phyloP scores from a whole-genome alignment of 2,329 filamentous ascomycete genomes.

The Alternaria solani region DNA sequence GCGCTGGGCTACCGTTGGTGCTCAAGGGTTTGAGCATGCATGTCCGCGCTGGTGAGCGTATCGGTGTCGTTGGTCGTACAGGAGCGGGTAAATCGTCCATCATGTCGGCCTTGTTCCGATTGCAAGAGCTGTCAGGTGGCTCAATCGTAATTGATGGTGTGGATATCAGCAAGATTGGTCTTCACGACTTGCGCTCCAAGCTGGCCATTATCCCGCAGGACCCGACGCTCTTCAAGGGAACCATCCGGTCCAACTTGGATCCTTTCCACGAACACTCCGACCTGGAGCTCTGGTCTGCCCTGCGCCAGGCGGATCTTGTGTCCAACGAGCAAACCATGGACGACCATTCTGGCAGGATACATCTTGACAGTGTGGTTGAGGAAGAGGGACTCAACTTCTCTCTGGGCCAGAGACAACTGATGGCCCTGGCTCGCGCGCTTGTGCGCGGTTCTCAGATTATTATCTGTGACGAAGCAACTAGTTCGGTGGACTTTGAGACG shows the following conservation, averaged over 20 bases:
- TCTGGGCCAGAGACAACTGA: constrained; percentile 75
- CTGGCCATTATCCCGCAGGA: constrained; percentile 87
- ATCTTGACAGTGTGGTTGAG: constrained; percentile 85
- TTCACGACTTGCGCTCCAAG: constrained; percentile 77
- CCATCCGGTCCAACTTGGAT: constrained; percentile 80
- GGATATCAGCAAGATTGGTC: constrained; percentile 73
- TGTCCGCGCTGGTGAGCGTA: constrained; percentile 76
- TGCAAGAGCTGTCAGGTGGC: constrained; percentile 61
- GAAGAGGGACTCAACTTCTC: constrained; percentile 97
- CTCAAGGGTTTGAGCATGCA: constrained; percentile 67
- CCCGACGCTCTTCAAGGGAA: constrained; percentile 82
- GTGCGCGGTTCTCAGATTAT: constrained; percentile 91
- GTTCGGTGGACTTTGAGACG: constrained; percentile 73
- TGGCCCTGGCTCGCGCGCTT: constrained; percentile 90
- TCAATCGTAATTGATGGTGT: constrained; percentile 60
- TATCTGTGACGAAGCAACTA: constrained; percentile 93
- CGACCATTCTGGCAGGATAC: constrained; percentile 67
- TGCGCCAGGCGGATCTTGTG: constrained; percentile 79
- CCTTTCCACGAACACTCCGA: constrained; percentile 82
- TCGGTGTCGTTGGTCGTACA: constrained; percentile 82
- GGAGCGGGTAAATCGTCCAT: constrained; percentile 85
- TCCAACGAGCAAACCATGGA: constrained; percentile 56
- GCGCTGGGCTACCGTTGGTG: constrained; percentile 58
- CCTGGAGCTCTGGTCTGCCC: constrained; percentile 77
- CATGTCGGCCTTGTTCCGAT: constrained; percentile 82